Conservation (phyloP, 2,329 filamentous ascomycete species). For the Microcyclospora pomicola region DNA sequence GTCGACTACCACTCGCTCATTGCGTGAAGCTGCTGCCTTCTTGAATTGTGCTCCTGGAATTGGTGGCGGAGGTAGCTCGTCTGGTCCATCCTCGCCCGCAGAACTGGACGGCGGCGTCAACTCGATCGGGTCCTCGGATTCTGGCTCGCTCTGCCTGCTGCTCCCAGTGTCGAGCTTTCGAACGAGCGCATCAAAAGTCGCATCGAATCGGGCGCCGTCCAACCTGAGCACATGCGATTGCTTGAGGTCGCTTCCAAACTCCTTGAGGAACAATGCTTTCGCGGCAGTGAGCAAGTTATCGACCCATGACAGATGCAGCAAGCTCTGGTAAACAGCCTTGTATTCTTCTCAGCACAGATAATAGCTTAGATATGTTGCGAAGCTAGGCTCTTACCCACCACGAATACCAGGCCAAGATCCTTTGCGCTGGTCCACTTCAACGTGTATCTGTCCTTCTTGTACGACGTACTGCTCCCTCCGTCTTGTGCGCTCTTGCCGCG, state of each 20-base stretch:
- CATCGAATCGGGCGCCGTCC: constrained; percentile 68
- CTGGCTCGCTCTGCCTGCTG: constrained; percentile 15
- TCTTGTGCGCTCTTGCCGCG: constrained; percentile 54
- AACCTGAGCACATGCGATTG: constrained; percentile 65
- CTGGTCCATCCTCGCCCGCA: constrained; percentile 33
- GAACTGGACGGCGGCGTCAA: constrained; percentile 40
- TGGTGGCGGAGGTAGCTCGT: constrained; percentile 39
- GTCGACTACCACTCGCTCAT: constrained; percentile 4
- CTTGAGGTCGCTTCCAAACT: constrained; percentile 79
- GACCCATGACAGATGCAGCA: constrained; percentile 91
- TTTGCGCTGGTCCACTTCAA: constrained; percentile 88
- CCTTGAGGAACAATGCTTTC: constrained; percentile 74
- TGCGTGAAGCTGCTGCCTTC: constrained; percentile 26
- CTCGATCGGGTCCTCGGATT: constrained; percentile 25
- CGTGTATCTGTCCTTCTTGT: constrained; percentile 85
- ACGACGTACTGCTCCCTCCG: constrained; percentile 54
- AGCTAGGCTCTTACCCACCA: constrained; percentile 42
- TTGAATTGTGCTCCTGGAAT: constrained; percentile 33
- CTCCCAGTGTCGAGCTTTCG: constrained; percentile 54
- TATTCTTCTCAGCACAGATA: background rate
- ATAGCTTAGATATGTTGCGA: constrained; percentile 1
- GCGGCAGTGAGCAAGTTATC: constrained; percentile 95
- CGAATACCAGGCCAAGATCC: constrained; percentile 88
- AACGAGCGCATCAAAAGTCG: constrained; percentile 90
- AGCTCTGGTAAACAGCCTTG: constrained; percentile 89